phyloP scores from a whole-genome alignment of 2,329 filamentous ascomycete species.

The Bipolaris victoriae region DNA sequence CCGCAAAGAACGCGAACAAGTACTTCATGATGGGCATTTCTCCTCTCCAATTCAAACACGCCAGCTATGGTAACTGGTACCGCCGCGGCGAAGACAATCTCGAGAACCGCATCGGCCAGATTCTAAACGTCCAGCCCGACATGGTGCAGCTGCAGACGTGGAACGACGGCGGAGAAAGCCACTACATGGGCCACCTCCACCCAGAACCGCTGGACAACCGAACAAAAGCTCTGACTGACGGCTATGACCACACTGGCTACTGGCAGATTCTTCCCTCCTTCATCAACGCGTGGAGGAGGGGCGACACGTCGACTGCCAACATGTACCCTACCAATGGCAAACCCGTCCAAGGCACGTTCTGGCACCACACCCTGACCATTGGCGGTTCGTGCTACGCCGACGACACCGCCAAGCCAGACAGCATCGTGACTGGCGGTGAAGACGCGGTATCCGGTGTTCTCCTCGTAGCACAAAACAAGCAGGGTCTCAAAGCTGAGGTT shows the following conservation, averaged over 20 bases:
- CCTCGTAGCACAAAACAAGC: conserved; percentile 20
- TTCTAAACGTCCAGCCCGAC: conserved; percentile 45
- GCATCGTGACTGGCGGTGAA: conserved; percentile 15
- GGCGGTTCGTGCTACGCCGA: conserved; percentile 50
- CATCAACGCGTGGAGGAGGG: conserved; percentile 47
- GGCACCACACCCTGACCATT: conserved; percentile 29
- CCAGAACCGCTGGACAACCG: conserved; percentile 35
- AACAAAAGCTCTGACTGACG: conserved; percentile 38
- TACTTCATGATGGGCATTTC: conserved; percentile 51
- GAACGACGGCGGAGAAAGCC: conserved; percentile 51
- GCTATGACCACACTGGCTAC: conserved; percentile 47
- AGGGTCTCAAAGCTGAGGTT: conserved; percentile 29
- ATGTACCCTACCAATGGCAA: conserved; percentile 29
- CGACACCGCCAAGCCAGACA: conserved; percentile 46
- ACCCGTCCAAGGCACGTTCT: conserved; percentile 27
- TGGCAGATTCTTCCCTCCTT: conserved; percentile 46
- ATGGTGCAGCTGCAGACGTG: conserved; percentile 51
- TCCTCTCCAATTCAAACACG: conserved; percentile 50
- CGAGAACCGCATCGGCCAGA: conserved; percentile 34
- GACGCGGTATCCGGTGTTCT: conserved; percentile 23
- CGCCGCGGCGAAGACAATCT: conserved; percentile 49
- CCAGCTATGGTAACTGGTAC: conserved; percentile 45
- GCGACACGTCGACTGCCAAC: conserved; percentile 29
- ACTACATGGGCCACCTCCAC: conserved; percentile 53
- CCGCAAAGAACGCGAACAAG: conserved; percentile 40